Conservation (phyloP, 2,329 filamentous ascomycete species). For the Pseudogymnoascus destructans region DNA sequence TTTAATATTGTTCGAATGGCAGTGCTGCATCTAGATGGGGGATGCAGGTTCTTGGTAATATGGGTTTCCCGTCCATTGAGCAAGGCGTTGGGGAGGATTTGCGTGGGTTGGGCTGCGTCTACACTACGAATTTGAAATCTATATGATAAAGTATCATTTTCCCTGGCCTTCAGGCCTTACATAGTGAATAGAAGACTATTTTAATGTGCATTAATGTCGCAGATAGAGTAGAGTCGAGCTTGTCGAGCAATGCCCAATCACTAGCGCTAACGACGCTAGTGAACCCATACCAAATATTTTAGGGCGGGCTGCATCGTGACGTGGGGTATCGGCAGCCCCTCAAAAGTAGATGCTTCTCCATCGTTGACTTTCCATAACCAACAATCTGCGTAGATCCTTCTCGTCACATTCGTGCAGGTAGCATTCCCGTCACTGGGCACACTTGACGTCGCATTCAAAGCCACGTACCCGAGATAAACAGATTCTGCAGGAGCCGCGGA, state of each 20-base stretch:
- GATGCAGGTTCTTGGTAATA: background rate
- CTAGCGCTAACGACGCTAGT: background rate
- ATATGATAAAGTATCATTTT: constrained; percentile 5
- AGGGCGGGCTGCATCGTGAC: background rate
- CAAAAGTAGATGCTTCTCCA: background rate
- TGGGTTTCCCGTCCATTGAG: background rate
- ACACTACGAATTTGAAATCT: constrained; percentile 1
- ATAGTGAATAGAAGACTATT: constrained; percentile 5
- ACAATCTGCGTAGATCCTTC: background rate
- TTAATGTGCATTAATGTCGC: background rate
- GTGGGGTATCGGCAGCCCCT: constrained; percentile 2
- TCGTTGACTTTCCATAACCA: background rate
- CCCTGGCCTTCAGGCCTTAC: background rate
- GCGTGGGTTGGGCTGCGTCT: background rate
- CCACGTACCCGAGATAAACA: background rate
- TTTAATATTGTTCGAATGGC: constrained; percentile 5
- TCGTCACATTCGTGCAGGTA: background rate
- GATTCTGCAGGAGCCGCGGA: background rate
- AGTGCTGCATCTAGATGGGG: background rate
- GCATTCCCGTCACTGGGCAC: background rate
- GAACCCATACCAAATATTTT: constrained; percentile 5
- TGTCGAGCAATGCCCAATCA: background rate
- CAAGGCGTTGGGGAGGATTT: background rate
- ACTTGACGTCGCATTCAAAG: background rate
- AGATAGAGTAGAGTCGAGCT: background rate